These are phyloP conservation scores for Calocera cornea DNA, from an alignment of 768 basidiomycete genomes.

Conservation along the genomic window DNA sequence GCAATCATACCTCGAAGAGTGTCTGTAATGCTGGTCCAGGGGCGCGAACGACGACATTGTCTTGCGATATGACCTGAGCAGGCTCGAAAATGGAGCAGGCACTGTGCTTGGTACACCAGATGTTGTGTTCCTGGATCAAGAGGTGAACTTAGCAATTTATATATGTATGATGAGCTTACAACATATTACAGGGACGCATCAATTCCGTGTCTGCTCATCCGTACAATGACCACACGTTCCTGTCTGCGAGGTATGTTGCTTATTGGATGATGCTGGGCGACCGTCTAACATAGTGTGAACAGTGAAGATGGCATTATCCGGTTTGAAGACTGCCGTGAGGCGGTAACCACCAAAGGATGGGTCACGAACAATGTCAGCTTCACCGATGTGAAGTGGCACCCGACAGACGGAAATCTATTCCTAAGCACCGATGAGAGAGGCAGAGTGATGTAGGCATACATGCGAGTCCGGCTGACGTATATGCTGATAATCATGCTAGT, in stretches of 20 bases:
- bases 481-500: constrained; percentile 13
- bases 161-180: neutral
- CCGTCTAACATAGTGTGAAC: neutral
- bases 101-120: neutral
- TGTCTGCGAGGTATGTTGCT: neutral
- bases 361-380: constrained; percentile 1
- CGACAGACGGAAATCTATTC: neutral
- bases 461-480: constrained; percentile 22
- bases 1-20: constrained; percentile 6
- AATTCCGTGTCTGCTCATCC: constrained; percentile 1
- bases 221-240: constrained; percentile 1
- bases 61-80: constrained; percentile 7
- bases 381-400: constrained; percentile 3
- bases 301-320: constrained; percentile 4
- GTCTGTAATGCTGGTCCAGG: neutral
- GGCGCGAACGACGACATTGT: constrained; percentile 7
- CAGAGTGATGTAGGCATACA: constrained; percentile 42
- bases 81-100: neutral
- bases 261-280: neutral
- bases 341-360: neutral
- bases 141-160: neutral
- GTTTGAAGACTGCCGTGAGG: neutral
- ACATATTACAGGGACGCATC: neutral
- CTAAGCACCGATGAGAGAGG: constrained; percentile 42
- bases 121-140: neutral